Evolutionary conservation across 1,284 basidiomycete genomes (phyloP).

Genomic region (Pterulicium gracile): DNA sequence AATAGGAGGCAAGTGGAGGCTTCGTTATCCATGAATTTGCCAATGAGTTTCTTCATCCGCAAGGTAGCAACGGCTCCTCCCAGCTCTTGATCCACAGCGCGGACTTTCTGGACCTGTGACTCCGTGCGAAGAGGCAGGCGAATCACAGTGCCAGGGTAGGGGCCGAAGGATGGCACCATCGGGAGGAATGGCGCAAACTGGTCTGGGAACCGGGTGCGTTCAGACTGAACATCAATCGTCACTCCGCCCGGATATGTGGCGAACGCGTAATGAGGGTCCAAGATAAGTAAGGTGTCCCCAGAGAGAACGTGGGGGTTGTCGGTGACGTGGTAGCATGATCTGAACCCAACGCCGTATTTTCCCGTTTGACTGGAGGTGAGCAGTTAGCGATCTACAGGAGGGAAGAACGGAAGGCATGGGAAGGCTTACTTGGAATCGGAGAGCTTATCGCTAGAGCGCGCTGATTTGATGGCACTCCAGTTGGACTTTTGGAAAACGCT

Average conservation of each 20-base stretch:
- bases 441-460: slow-evolving; percentile 19
- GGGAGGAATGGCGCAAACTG: slow-evolving; percentile 15
- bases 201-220: slow-evolving; percentile 12
- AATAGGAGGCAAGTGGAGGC: slow-evolving; percentile 18
- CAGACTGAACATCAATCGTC: slow-evolving; percentile 10
- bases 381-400: too few relatives aligned
- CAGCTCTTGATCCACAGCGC: slow-evolving; percentile 9
- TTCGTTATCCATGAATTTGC: slow-evolving; percentile 18
- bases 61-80: slow-evolving; percentile 12
- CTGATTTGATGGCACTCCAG: slow-evolving; percentile 19
- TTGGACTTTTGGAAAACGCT: slow-evolving; percentile 16
- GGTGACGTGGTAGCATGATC: slow-evolving; percentile 23
- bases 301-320: slow-evolving; percentile 24
- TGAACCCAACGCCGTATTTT: slow-evolving; percentile 22
- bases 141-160: slow-evolving; percentile 16
- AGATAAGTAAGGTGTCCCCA: slow-evolving; percentile 15
- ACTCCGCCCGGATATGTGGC: slow-evolving; percentile 12
- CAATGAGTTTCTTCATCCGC: slow-evolving; percentile 14
- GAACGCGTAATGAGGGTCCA: slow-evolving; percentile 21
- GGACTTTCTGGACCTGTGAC: too few relatives aligned
- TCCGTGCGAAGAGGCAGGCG: slow-evolving; percentile 18
- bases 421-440: slow-evolving; percentile 16
- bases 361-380: slow-evolving; percentile 18
- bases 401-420: background rate
- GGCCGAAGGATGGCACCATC: slow-evolving; percentile 5